Conservation (phyloP, 352 stramenopile species). For the Phytophthora citricola region DNA sequence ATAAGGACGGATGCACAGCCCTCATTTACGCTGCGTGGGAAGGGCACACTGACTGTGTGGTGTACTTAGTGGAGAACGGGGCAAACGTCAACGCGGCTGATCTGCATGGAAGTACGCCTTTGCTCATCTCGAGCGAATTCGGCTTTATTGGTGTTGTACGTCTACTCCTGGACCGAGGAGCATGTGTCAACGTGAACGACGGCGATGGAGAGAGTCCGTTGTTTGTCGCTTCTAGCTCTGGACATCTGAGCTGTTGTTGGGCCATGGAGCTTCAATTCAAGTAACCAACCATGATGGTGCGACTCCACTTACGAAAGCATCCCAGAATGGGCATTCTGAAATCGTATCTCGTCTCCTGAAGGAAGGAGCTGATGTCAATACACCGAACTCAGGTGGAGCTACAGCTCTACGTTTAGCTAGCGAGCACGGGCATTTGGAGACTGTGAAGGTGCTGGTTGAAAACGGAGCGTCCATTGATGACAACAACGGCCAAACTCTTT, state of each 20-base stretch:
- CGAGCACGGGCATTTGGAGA: conserved; percentile 1
- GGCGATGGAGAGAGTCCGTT: background rate
- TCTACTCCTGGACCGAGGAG: background rate
- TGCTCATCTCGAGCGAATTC: too few species aligned
- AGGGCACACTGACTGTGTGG: background rate
- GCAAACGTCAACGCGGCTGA: background rate
- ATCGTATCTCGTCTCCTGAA: conserved; percentile 5
- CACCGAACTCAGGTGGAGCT: background rate
- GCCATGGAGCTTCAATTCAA: conserved; percentile 6
- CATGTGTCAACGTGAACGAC: background rate
- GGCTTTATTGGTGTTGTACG: background rate
- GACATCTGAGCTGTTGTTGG: background rate
- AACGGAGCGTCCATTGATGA: background rate
- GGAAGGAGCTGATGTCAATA: background rate
- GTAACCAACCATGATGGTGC: conserved; percentile 2
- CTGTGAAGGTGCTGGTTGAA: background rate
- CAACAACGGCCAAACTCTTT: background rate
- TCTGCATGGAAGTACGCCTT: too few species aligned
- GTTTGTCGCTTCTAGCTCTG: background rate
- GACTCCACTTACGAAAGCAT: conserved; percentile 6
- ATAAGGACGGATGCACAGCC: background rate
- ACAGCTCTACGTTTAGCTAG: conserved; percentile 5
- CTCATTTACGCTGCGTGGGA: background rate
- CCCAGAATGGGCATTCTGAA: background rate
- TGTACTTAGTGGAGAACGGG: background rate